Percentiles rank a stretch among this genome's conserved stretches.
These are phyloP conservation scores for Carnegiea gigantea DNA, from an alignment of 179 eudicot species.

Conservation along the genomic window DNA sequence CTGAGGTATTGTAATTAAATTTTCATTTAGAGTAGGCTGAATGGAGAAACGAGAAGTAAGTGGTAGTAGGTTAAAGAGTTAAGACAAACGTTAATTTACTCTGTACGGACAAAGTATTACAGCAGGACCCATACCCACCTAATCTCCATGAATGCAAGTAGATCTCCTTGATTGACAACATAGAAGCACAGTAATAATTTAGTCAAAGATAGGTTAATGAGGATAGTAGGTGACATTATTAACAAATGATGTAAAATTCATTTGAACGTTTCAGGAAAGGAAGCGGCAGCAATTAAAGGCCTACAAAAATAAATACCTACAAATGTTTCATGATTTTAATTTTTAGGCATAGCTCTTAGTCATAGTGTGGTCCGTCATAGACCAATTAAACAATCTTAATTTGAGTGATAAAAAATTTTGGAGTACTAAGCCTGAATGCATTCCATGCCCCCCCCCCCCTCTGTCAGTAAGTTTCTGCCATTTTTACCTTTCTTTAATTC, in stretches of 20 bases:
- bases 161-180: background rate
- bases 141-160: background rate
- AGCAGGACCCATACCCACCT: background rate
- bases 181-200: conserved; percentile 1
- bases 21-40: background rate
- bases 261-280: conserved; percentile 1
- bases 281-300: background rate
- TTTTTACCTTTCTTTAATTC: background rate
- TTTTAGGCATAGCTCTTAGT: background rate
- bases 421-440: background rate
- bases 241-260: too few relatives aligned
- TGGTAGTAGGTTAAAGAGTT: background rate
- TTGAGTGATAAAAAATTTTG: background rate
- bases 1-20: too few relatives aligned
- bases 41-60: background rate
- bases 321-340: conserved; percentile 15
- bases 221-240: too few relatives aligned
- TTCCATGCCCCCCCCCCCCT: background rate
- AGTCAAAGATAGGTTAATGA: conserved; percentile 9
- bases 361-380: conserved; percentile 32
- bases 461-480: conserved; percentile 14
- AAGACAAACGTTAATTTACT: background rate
- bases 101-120: background rate
- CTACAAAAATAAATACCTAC: conserved; percentile 10
- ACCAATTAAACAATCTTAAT: conserved; percentile 23